A percentile compares a stretch with the other conserved stretches of the same genome.
Evolutionary conservation across 1,139 yeast genomes (phyloP).

Genomic region (Geotrichum europaeum): DNA sequence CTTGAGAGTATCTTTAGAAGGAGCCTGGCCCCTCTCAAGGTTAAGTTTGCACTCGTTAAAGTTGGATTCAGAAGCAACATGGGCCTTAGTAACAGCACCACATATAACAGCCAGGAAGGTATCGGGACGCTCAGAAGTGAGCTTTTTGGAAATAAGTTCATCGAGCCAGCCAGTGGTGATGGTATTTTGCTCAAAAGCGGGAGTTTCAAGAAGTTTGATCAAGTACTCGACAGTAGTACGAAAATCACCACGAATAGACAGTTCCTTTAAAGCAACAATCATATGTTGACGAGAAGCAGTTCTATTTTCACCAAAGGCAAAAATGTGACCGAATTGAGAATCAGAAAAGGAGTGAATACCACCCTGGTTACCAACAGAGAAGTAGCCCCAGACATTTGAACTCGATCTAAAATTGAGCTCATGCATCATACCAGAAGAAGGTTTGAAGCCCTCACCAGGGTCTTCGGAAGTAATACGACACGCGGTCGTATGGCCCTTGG

Average conservation of each 20-base stretch:
- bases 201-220: conserved; percentile 89
- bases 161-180: conserved; percentile 99
- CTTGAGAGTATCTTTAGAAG: conserved; percentile 68
- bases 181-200: conserved; percentile 92
- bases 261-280: conserved; percentile 96
- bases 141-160: conserved; percentile 83
- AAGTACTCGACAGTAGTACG: conserved; percentile 97
- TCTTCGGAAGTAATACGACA: conserved; percentile 98
- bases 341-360: conserved; percentile 97
- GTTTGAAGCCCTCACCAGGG: conserved; percentile 98
- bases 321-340: conserved; percentile 97
- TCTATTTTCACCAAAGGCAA: conserved; percentile 97
- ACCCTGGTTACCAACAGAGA: conserved; percentile 93
- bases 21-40: conserved; percentile 93
- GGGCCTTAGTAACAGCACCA: conserved; percentile 96
- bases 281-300: conserved; percentile 96
- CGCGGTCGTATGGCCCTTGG: conserved; percentile 98
- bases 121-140: conserved; percentile 97
- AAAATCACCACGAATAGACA: conserved; percentile 96
- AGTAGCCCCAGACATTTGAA: conserved; percentile 98
- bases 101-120: conserved; percentile 83
- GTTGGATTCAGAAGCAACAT: conserved; percentile 68
- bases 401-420: conserved; percentile 95
- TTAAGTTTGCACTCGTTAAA: conserved; percentile 61
- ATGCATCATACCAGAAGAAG: conserved; percentile 93